Evolutionary conservation across 177 flowering plant genomes (phyloP).

Genomic region (Vitis hybrid): DNA sequence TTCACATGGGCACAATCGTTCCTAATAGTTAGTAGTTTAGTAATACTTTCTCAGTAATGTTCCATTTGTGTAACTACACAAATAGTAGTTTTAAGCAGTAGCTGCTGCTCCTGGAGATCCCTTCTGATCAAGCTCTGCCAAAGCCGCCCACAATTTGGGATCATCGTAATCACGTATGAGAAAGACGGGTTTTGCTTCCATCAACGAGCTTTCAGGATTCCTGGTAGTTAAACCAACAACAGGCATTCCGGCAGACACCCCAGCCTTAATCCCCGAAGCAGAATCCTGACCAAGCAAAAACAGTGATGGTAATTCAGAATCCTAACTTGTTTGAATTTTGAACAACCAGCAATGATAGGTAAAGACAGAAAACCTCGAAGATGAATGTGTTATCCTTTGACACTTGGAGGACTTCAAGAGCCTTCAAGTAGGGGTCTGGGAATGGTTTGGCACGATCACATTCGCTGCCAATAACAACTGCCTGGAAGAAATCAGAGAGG

Average conservation of each 20-base stretch:
- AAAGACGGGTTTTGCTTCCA: slow-evolving; percentile 74
- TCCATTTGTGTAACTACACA: too few relatives aligned
- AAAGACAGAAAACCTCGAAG: slow-evolving; percentile 56
- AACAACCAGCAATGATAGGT: not conserved
- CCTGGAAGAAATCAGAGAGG: slow-evolving; percentile 65
- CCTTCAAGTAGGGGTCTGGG: slow-evolving; percentile 95
- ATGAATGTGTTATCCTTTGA: slow-evolving; percentile 74
- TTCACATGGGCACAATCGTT: too few relatives aligned
- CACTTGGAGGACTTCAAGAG: slow-evolving; percentile 59
- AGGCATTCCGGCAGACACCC: slow-evolving; percentile 95
- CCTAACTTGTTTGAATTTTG: too few relatives aligned
- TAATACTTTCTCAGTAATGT: too few relatives aligned
- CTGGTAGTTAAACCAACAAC: slow-evolving; percentile 79
- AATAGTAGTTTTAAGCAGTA: too few relatives aligned
- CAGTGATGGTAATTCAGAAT: too few relatives aligned
- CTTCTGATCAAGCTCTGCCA: slow-evolving; percentile 50
- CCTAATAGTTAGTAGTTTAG: too few relatives aligned
- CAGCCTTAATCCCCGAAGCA: slow-evolving; percentile 84
- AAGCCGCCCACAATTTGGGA: slow-evolving; percentile 77
- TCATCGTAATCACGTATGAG: slow-evolving; percentile 79
- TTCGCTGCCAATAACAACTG: slow-evolving; percentile 66
- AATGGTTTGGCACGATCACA: slow-evolving; percentile 89
- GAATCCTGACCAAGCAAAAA: slow-evolving; percentile 64
- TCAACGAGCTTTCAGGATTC: slow-evolving; percentile 67
- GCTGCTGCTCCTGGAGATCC: not conserved